A percentile compares a stretch with the other conserved stretches of the same genome.
These are phyloP conservation scores for Annulohypoxylon truncatum DNA, from an alignment of 2,329 filamentous ascomycete species.

Conservation along the genomic window DNA sequence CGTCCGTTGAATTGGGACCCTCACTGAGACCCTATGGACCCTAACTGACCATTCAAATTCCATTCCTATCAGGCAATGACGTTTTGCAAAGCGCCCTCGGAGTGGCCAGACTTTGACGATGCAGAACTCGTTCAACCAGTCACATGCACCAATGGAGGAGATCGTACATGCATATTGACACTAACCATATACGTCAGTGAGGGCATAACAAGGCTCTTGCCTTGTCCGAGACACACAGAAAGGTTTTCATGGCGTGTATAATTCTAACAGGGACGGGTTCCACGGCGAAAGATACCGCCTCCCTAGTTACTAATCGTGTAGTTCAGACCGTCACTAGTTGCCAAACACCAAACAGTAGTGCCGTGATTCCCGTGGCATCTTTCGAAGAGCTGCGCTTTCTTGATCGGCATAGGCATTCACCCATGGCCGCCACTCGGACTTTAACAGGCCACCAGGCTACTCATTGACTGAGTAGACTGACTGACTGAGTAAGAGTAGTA, in stretches of 20 bases:
- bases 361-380: slow-evolving; percentile 29
- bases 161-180: slow-evolving; percentile 1
- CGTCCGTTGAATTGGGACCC: slow-evolving; percentile 8
- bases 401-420: slow-evolving; percentile 17
- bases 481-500: neutral
- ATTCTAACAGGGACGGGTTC: slow-evolving; percentile 30
- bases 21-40: neutral
- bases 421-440: slow-evolving; percentile 14
- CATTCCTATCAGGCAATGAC: slow-evolving; percentile 5
- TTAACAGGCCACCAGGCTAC: neutral
- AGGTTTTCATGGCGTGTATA: slow-evolving; percentile 27
- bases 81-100: slow-evolving; percentile 14
- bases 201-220: neutral
- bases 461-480: neutral
- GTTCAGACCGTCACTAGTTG: neutral
- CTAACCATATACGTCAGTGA: slow-evolving; percentile 20
- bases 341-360: slow-evolving; percentile 2
- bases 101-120: slow-evolving; percentile 2
- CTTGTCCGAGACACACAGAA: slow-evolving; percentile 35
- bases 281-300: slow-evolving; percentile 14
- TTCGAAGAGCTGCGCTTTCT: neutral
- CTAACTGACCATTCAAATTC: neutral
- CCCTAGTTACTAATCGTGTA: neutral
- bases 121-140: neutral
- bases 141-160: slow-evolving; percentile 6